Conservation (phyloP, 2,329 filamentous ascomycete species). For the Cladosporium sp. region DNA sequence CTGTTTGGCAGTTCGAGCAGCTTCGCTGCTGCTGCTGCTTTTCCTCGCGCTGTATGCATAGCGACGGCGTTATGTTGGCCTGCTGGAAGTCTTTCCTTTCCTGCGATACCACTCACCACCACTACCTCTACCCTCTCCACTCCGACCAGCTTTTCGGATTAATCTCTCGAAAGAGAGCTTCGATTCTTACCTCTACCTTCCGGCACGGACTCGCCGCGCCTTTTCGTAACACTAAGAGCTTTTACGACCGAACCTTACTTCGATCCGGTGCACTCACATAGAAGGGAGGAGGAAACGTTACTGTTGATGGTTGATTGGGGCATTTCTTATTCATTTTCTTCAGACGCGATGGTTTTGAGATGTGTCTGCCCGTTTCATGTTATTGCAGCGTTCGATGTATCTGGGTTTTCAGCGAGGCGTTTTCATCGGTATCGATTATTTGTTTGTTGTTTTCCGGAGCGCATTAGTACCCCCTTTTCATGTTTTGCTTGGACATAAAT, state of each 20-base stretch:
- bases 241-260: no score
- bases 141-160: neutral
- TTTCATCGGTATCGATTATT: neutral
- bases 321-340: neutral
- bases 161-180: neutral
- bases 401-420: constrained; percentile 3
- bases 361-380: neutral
- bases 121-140: neutral
- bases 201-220: no score
- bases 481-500: neutral
- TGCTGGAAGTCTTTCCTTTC: neutral
- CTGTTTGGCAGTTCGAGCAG: neutral
- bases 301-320: constrained; percentile 10
- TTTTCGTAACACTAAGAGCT: no score
- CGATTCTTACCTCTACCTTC: neutral
- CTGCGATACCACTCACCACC: neutral
- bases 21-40: neutral
- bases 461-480: neutral
- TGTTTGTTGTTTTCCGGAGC: neutral
- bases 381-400: neutral
- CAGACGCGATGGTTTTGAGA: neutral
- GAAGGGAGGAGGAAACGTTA: neutral
- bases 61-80: neutral
- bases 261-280: neutral
- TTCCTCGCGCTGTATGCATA: neutral